Base-by-base conservation (phyloP, 306 rosid genomes). In the Crataegus laevigata region DNA sequence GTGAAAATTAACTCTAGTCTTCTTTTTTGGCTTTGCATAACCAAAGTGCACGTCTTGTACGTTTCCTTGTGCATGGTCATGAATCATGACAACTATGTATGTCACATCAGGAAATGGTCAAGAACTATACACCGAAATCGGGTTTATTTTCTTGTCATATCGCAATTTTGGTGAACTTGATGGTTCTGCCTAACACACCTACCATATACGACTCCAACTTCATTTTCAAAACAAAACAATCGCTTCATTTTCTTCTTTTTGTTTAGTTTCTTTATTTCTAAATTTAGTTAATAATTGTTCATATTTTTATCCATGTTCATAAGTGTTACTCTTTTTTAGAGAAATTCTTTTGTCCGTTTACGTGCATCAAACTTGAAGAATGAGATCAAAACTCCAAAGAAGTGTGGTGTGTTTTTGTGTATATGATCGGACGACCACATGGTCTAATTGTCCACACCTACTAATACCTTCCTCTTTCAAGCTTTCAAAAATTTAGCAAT, bases 301-400 rank as follows among this genome's bases (percentile, higher is more conserved):
- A 69, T 21, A 54, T 2, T 32, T 15, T n/a, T n/a, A n/a, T 19
- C 21, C n/a, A 3, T 38, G 1, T 12, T 30, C 24, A 19, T 36
- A 17, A 1, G 15, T 55, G 19, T 22, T 13, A 18, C 13, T 3
- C 0, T 15, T 8, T 12, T 55, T 9, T 21, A 25, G 26, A 1
- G 15, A 14, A 22, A 3, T 55, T 55, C 11, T 8, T 69, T 29
- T 30, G 7, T 51, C 21, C 17, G 7, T 36, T 29, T 29, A 47
- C 8, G 1, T 8, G 43, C 1, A 17, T 5, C 54, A 0, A 10
- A 1, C 54, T 1, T 0, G 15, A 15, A 0, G 3, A 0, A 5
- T 50, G 54, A 17, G 3, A 50, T 50, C 17, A 5, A 50, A 17
- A 50, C 40, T 50, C 2, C 21, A 50, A 4, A 50, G 1, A 50